A percentile compares a stretch with the other conserved stretches of the same genome.
Conservation (phyloP, 805 yeast genomes). For the Danielia reshetovae region DNA sequence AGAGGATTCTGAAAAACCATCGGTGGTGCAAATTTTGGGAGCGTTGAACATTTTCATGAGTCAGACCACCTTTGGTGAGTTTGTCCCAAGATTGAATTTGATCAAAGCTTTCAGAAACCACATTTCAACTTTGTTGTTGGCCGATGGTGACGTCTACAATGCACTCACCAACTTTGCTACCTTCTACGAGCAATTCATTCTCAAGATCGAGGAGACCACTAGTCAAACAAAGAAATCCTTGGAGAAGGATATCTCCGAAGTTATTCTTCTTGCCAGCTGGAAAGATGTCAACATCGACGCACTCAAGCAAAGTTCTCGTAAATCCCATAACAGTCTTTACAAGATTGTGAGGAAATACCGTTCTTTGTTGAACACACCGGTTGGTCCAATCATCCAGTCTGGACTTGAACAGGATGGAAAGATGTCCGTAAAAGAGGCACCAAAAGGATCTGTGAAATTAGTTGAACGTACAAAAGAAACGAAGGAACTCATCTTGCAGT, state of each 20-base stretch:
- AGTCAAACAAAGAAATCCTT: conserved; percentile 46
- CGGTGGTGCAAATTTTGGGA: conserved; percentile 30
- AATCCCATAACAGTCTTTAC: conserved; percentile 80
- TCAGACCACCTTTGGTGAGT: conserved; percentile 76
- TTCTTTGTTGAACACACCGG: conserved; percentile 48
- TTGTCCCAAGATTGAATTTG: conserved; percentile 51
- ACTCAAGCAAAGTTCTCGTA: conserved; percentile 85
- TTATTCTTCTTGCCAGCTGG: conserved; percentile 91
- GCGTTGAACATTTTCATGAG: conserved; percentile 75
- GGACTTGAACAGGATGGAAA: conserved; percentile 39
- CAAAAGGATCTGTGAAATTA: conserved; percentile 1
- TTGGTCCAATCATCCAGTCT: conserved; percentile 52
- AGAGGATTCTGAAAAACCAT: conserved; percentile 18
- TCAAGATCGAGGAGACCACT: conserved; percentile 45
- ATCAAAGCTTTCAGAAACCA: conserved; percentile 64
- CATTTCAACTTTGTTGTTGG: conserved; percentile 19
- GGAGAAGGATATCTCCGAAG: conserved; percentile 79
- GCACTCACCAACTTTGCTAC: conserved; percentile 55
- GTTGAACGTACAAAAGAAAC: conserved; percentile 8
- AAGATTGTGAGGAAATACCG: conserved; percentile 83
- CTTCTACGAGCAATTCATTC: conserved; percentile 65
- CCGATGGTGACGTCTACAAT: conserved; percentile 19
- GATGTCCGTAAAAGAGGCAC: neutral
- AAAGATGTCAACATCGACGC: conserved; percentile 94
- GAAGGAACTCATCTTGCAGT: conserved; percentile 7